phyloP scores from a whole-genome alignment of 2,329 filamentous ascomycete species.

The Ceratocystis destructans region DNA sequence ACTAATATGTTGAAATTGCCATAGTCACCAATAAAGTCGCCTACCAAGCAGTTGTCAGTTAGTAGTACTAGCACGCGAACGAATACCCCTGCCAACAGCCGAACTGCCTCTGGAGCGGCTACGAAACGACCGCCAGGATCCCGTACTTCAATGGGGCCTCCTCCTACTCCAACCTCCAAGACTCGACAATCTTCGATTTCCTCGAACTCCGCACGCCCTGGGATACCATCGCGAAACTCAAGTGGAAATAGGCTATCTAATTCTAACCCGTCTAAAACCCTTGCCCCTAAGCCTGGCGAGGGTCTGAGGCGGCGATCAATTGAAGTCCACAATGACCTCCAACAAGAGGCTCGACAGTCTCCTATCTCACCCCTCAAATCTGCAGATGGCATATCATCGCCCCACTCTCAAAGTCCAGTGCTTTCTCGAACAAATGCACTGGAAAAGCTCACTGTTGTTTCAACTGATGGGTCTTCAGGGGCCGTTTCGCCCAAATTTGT shows the following conservation, averaged over 20 bases:
- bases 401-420: constrained; percentile 38
- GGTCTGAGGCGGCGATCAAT: constrained; percentile 32
- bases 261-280: constrained; percentile 11
- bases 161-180: constrained; percentile 36
- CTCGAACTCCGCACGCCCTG: constrained; percentile 28
- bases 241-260: constrained; percentile 24
- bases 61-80: constrained; percentile 49
- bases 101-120: constrained; percentile 20
- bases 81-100: constrained; percentile 46
- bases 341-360: constrained; percentile 11
- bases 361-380: constrained; percentile 36
- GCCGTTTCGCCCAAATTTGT: constrained; percentile 24
- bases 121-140: constrained; percentile 30
- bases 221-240: constrained; percentile 28
- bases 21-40: constrained; percentile 65
- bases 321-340: constrained; percentile 23
- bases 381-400: constrained; percentile 37
- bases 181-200: constrained; percentile 34
- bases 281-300: constrained; percentile 11
- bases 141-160: constrained; percentile 56
- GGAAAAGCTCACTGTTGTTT: constrained; percentile 28
- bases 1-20: constrained; percentile 8
- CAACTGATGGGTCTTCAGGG: constrained; percentile 10
- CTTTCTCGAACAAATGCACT: constrained; percentile 37
- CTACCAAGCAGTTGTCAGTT: constrained; percentile 49